These are phyloP conservation scores for Verticillium albo-atrum DNA, from an alignment of 2,329 filamentous ascomycete genomes.

Conservation along the genomic window DNA sequence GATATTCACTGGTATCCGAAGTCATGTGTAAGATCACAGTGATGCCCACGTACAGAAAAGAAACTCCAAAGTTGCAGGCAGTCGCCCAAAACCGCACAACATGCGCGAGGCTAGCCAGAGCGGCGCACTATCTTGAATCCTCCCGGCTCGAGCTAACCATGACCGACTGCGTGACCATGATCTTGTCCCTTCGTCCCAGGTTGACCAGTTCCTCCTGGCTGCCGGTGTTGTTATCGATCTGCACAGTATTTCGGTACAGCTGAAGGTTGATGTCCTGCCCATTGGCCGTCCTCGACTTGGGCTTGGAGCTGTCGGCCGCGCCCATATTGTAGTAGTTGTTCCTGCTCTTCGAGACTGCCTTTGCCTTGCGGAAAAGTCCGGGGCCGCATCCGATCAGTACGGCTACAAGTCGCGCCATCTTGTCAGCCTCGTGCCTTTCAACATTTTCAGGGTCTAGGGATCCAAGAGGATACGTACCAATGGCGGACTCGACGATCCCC, in stretches of 20 bases:
- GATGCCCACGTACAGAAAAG: no score
- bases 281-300: neutral
- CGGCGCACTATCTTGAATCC: neutral
- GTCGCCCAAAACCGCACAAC: no score
- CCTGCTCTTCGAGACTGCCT: constrained; percentile 1
- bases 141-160: neutral
- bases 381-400: constrained; percentile 10
- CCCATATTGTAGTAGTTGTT: constrained; percentile 1
- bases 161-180: constrained; percentile 6
- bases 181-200: neutral
- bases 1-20: no score
- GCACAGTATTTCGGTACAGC: neutral
- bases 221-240: constrained; percentile 1
- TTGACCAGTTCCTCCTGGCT: constrained; percentile 9
- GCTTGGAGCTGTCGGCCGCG: neutral
- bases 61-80: no score
- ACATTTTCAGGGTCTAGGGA: neutral
- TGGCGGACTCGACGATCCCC: constrained; percentile 8
- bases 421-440: neutral
- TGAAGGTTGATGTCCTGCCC: constrained; percentile 1
- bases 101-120: no score
- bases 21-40: no score
- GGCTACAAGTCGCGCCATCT: neutral
- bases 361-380: constrained; percentile 7
- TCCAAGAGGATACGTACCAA: constrained; percentile 1